These are phyloP conservation scores for Melocanna baccifera DNA, from an alignment of 176 grass and related monocot species.

Conservation along the genomic window DNA sequence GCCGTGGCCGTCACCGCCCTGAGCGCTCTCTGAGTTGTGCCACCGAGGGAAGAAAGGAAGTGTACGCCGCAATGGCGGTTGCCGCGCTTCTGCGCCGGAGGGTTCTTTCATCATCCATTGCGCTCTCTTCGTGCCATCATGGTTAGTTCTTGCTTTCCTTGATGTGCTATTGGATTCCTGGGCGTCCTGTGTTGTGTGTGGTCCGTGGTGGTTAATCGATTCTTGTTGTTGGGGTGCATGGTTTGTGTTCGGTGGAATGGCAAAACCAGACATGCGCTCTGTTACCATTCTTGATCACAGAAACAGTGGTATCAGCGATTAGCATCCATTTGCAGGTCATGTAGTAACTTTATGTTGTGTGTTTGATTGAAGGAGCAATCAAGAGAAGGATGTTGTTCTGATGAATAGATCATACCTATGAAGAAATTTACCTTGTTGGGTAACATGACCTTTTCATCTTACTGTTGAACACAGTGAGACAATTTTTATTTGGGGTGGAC, in stretches of 20 bases:
- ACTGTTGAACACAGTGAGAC: not conserved
- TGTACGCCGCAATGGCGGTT: conserved; percentile 21
- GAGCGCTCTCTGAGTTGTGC: conserved; percentile 5
- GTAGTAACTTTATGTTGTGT: not conserved
- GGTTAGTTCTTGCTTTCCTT: conserved; percentile 23
- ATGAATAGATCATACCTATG: not conserved
- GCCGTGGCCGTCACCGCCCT: not conserved
- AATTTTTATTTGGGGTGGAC: too few species aligned
- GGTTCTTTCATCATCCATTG: not conserved
- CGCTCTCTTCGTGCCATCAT: not conserved
- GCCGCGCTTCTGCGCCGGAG: conserved; percentile 34
- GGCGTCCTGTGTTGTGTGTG: not conserved
- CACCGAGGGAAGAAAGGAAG: not conserved
- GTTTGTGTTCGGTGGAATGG: conserved; percentile 35
- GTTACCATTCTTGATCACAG: not conserved
- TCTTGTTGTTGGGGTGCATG: not conserved
- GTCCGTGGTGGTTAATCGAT: not conserved
- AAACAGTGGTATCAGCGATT: not conserved
- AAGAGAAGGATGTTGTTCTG: not conserved
- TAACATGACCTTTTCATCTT: not conserved
- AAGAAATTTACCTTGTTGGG: not conserved
- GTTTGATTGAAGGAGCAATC: not conserved
- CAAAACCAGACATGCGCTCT: not conserved
- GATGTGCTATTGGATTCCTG: not conserved
- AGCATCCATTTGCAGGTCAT: not conserved